A percentile compares a stretch with the other conserved stretches of the same genome.
Conservation (phyloP, 2,329 filamentous ascomycete genomes). For the Microcyclosporella mali region DNA sequence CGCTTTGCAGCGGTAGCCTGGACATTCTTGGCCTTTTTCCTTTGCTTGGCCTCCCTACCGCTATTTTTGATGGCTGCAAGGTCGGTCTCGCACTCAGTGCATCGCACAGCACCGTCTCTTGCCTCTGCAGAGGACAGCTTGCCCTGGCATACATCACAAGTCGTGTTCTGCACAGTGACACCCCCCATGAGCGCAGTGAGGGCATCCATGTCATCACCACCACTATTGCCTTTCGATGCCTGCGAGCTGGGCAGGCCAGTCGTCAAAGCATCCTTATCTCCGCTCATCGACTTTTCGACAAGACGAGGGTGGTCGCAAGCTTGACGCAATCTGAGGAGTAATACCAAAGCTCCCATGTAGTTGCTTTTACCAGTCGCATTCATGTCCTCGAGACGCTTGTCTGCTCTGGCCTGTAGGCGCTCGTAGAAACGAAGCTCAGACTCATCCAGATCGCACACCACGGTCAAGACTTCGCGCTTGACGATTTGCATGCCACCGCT, state of each 20-base stretch:
- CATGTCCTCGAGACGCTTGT: constrained; percentile 81
- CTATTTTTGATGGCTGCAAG: constrained; percentile 53
- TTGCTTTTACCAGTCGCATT: constrained; percentile 66
- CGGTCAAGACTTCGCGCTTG: constrained; percentile 76
- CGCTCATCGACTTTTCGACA: constrained; percentile 75
- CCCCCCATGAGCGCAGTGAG: constrained; percentile 82
- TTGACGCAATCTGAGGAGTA: constrained; percentile 84
- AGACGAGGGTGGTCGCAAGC: constrained; percentile 92
- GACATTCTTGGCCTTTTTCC: constrained; percentile 15
- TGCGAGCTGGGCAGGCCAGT: constrained; percentile 46
- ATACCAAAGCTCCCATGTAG: constrained; percentile 87
- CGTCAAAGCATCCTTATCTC: constrained; percentile 77
- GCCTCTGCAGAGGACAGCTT: constrained; percentile 56
- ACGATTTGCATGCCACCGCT: constrained; percentile 79
- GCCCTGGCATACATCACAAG: constrained; percentile 76
- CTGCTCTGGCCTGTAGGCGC: constrained; percentile 73
- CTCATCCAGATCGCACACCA: constrained; percentile 70
- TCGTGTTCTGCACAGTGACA: constrained; percentile 68
- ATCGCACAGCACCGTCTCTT: constrained; percentile 51
- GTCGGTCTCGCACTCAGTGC: constrained; percentile 68
- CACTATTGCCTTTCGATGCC: constrained; percentile 38
- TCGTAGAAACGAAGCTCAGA: constrained; percentile 83
- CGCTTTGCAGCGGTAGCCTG: constrained; percentile 30
- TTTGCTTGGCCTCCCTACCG: constrained; percentile 36
- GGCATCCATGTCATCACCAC: constrained; percentile 65